Evolutionary conservation across 371 early-diverging fungal species (phyloP).

Genomic region (Dentiscutata heterogama): DNA sequence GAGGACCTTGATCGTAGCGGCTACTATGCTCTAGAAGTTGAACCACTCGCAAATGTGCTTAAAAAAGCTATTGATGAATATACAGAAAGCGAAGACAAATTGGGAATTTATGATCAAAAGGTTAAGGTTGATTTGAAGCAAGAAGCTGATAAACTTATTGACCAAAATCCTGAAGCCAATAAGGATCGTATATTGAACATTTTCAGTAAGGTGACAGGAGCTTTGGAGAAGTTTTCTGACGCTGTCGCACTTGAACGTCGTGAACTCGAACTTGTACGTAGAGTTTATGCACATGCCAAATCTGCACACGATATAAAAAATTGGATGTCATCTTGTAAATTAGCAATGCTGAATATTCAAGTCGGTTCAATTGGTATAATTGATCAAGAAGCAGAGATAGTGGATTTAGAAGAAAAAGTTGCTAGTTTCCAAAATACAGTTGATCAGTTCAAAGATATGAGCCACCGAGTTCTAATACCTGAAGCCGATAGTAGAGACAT

Average conservation of each 20-base stretch:
- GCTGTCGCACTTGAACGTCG: constrained; percentile 53
- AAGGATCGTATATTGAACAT: constrained; percentile 49
- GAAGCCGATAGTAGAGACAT: constrained; percentile 26
- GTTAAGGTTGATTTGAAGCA: constrained; percentile 47
- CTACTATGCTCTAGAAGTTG: constrained; percentile 48
- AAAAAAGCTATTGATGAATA: constrained; percentile 45
- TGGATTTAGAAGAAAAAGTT: constrained; percentile 55
- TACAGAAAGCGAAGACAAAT: constrained; percentile 48
- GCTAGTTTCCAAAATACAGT: constrained; percentile 55
- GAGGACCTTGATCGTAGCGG: constrained; percentile 45
- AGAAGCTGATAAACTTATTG: constrained; percentile 48
- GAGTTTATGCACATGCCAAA: constrained; percentile 58
- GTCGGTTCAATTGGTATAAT: constrained; percentile 55
- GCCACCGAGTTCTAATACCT: constrained; percentile 49
- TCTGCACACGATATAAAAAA: constrained; percentile 56
- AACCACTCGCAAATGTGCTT: constrained; percentile 47
- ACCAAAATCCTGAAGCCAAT: constrained; percentile 48
- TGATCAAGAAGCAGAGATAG: constrained; percentile 56
- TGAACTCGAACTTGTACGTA: constrained; percentile 58
- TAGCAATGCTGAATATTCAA: constrained; percentile 58
- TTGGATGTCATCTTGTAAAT: constrained; percentile 59
- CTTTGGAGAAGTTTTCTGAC: constrained; percentile 50
- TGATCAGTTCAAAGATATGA: constrained; percentile 57
- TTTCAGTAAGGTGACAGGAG: constrained; percentile 48
- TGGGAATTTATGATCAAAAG: constrained; percentile 45